phyloP scores from a whole-genome alignment of 768 basidiomycete genomes.

The Kwoniella shandongensis region DNA sequence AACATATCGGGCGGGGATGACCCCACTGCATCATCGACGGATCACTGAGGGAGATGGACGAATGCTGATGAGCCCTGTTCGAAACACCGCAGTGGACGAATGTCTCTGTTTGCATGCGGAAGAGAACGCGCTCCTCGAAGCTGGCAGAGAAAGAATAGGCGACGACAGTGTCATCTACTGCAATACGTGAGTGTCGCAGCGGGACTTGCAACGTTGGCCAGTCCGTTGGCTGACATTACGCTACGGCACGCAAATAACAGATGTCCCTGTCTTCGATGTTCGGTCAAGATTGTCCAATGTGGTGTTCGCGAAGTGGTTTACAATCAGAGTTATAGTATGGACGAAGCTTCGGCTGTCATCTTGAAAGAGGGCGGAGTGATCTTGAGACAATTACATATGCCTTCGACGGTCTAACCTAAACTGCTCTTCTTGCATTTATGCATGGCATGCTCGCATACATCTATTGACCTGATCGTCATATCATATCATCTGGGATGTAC shows the following conservation, averaged over 20 bases:
- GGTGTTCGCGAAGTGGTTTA: conserved; percentile 92
- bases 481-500: too few species aligned
- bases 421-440: conserved; percentile 1
- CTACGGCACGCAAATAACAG: conserved; percentile 56
- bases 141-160: conserved; percentile 81
- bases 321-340: conserved; percentile 94
- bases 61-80: too few species aligned
- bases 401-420: conserved; percentile 10
- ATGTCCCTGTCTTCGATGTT: conserved; percentile 96
- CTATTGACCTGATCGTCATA: neutral
- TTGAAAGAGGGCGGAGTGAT: conserved; percentile 80
- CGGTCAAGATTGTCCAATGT: conserved; percentile 94
- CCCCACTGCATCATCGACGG: neutral
- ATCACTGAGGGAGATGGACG: neutral
- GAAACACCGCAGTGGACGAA: conserved; percentile 61
- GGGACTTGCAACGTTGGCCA: too few species aligned
- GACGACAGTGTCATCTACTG: conserved; percentile 80
- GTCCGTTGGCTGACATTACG: neutral
- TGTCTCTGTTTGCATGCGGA: conserved; percentile 97
- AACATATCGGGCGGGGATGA: too few species aligned
- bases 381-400: conserved; percentile 62
- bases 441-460: conserved; percentile 8
- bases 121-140: conserved; percentile 94
- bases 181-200: conserved; percentile 81
- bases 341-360: conserved; percentile 74